Conservation (phyloP, 257 asterid genomes). For the Nicotiana attenuata region DNA sequence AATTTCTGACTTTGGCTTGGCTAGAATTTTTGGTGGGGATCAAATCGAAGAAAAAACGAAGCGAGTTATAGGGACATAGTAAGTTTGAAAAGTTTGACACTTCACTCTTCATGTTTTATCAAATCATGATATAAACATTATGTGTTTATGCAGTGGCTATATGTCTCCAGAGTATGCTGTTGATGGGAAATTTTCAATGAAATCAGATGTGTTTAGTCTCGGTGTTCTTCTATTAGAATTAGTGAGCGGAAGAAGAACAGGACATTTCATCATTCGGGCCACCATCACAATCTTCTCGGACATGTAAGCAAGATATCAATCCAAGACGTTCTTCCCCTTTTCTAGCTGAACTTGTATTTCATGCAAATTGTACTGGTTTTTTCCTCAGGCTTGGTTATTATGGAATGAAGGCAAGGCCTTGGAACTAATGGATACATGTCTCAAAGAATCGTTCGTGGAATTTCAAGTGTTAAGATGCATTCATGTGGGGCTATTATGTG, state of each 20-base stretch:
- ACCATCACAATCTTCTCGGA: conserved; percentile 9
- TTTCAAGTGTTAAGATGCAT: neutral
- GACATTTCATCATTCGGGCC: neutral
- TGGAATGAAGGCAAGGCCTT: conserved; percentile 1
- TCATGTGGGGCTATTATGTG: conserved; percentile 10
- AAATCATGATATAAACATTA: neutral
- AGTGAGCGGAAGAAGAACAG: neutral
- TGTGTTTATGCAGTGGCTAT: neutral
- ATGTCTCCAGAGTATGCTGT: conserved; percentile 6
- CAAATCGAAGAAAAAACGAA: neutral
- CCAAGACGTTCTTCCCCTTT: neutral
- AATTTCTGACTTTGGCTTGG: neutral
- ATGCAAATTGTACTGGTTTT: neutral
- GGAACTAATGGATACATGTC: conserved; percentile 9
- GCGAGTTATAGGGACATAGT: conserved; percentile 12
- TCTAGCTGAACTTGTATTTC: neutral
- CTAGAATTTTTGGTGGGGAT: neutral
- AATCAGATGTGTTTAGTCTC: conserved; percentile 5
- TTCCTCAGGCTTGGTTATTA: conserved; percentile 5
- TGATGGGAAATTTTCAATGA: neutral
- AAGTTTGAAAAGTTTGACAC: neutral
- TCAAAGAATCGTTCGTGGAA: neutral
- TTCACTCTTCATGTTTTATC: neutral
- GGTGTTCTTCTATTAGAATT: conserved; percentile 1
- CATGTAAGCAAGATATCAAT: neutral